A percentile compares a stretch with the other conserved stretches of the same genome.
These are phyloP conservation scores for Albizia julibrissin DNA, from an alignment of 306 rosid species.

Conservation along the genomic window DNA sequence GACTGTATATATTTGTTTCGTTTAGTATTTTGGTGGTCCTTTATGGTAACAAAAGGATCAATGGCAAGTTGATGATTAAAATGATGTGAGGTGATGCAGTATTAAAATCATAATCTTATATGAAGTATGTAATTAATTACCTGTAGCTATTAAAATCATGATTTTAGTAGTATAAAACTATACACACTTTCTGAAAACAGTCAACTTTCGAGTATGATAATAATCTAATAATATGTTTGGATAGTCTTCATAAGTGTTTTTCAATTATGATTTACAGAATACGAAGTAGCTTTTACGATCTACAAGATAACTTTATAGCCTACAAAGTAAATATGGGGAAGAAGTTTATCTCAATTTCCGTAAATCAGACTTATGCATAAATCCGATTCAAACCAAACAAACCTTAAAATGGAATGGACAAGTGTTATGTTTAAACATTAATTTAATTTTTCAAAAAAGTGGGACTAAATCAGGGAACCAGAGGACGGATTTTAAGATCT, in stretches of 20 bases:
- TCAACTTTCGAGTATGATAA: too few species aligned
- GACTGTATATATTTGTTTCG: not conserved
- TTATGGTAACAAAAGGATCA: not conserved
- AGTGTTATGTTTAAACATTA: not conserved
- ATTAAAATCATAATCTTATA: too few species aligned
- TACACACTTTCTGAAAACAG: not conserved
- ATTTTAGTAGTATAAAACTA: not conserved
- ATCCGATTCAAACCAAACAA: too few species aligned
- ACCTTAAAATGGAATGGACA: too few species aligned
- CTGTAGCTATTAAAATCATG: not conserved
- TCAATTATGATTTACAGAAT: too few species aligned
- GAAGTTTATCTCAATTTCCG: too few species aligned
- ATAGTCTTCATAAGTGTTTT: too few species aligned
- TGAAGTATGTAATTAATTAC: not conserved
- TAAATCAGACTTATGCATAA: too few species aligned
- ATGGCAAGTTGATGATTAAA: not conserved
- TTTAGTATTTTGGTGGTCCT: slow-evolving; percentile 7
- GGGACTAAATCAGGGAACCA: not conserved
- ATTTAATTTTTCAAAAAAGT: not conserved
- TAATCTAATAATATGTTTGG: too few species aligned
- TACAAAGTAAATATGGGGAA: too few species aligned
- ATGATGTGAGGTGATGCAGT: not conserved
- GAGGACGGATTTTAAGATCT: not conserved
- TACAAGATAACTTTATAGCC: too few species aligned
- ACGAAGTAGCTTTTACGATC: too few species aligned